Percentiles rank a stretch among this genome's conserved stretches.
Conservation (phyloP, 1,284 basidiomycete genomes). For the Boletus putidus region DNA sequence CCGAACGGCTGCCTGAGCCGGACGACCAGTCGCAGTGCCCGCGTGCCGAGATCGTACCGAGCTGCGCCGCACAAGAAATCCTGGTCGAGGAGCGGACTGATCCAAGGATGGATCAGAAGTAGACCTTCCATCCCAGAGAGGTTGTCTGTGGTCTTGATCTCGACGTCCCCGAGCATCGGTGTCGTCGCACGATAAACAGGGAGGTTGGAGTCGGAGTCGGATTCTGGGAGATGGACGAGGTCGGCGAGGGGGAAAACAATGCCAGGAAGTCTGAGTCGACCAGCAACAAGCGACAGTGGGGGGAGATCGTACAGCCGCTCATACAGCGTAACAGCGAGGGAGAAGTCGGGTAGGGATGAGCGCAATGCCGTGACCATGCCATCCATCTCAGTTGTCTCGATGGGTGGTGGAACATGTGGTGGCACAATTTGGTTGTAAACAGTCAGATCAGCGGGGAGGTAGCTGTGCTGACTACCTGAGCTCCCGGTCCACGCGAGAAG, state of each 20-base stretch:
- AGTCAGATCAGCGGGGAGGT: conserved; percentile 5
- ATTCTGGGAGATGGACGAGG: neutral
- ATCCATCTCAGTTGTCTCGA: neutral
- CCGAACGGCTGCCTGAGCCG: neutral
- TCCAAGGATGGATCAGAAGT: neutral
- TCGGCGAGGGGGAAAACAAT: conserved; percentile 6
- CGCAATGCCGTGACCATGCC: neutral
- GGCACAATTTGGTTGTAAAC: conserved; percentile 7
- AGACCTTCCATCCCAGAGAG: neutral
- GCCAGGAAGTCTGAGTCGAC: conserved; percentile 9
- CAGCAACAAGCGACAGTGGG: neutral
- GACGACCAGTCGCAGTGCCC: neutral
- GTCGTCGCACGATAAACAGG: conserved; percentile 5
- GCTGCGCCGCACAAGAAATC: neutral
- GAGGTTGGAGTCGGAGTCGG: neutral
- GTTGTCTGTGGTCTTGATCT: conserved; percentile 4
- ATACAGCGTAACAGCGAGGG: neutral
- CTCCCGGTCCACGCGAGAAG: conserved; percentile 21
- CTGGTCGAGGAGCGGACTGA: neutral
- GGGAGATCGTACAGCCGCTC: neutral
- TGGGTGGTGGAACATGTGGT: neutral
- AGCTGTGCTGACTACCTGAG: conserved; percentile 11
- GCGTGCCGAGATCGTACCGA: neutral
- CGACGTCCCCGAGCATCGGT: neutral
- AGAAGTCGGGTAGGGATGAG: neutral